These are phyloP conservation scores for Cornus kousa DNA, from an alignment of 148 eudicot species.

Conservation along the genomic window DNA sequence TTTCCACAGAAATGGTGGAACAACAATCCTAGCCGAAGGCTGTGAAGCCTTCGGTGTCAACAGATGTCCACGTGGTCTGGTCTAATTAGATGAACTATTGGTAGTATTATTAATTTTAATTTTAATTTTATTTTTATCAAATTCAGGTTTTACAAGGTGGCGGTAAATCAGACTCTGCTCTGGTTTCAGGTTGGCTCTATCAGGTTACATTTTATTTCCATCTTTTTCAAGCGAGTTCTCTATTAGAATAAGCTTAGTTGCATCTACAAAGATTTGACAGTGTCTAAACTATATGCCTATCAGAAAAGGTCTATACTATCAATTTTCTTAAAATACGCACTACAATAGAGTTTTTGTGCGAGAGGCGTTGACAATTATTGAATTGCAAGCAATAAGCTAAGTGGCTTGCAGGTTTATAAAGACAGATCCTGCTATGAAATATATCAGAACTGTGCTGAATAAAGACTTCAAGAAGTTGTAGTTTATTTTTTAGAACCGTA, in stretches of 20 bases:
- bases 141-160: constrained; percentile 82
- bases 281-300: background rate
- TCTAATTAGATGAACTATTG: background rate
- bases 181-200: constrained; percentile 99
- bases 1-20: too few species aligned
- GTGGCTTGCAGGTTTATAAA: background rate
- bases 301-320: too few species aligned
- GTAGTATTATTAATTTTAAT: background rate
- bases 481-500: background rate
- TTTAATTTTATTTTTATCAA: constrained; percentile 14
- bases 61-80: background rate
- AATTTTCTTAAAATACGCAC: background rate
- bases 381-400: background rate
- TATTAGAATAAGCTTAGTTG: background rate
- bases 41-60: too few species aligned
- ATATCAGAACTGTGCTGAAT: background rate
- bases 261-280: background rate
- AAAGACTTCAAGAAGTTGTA: background rate
- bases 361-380: background rate
- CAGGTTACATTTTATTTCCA: constrained; percentile 49
- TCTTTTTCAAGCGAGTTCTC: constrained; percentile 9
- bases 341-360: background rate
- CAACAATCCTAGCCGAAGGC: too few species aligned
- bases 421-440: background rate
- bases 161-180: constrained; percentile 73